Evolutionary conservation across 2,329 filamentous ascomycete genomes (phyloP).

Genomic region (Alternaria ethzedia): DNA sequence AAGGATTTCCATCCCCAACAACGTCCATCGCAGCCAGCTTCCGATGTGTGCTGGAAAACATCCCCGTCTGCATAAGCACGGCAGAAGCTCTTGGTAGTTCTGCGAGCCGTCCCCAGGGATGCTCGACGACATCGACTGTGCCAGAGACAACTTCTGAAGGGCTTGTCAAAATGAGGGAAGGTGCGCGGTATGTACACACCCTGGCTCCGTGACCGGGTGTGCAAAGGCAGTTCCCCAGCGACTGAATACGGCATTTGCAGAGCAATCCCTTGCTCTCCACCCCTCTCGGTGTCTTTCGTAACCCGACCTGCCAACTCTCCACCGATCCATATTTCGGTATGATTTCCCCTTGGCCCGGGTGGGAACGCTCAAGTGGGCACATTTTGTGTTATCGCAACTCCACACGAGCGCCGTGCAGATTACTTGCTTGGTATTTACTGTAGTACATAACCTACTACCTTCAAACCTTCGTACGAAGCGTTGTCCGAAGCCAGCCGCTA

Average conservation of each 20-base stretch:
- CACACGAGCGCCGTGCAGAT: background rate
- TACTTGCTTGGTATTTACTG: background rate
- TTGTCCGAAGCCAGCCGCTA: background rate
- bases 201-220: background rate
- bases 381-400: conserved; percentile 2
- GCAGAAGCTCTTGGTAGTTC: background rate
- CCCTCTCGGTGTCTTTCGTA: conserved; percentile 1
- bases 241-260: background rate
- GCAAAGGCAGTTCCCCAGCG: background rate
- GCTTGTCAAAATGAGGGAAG: background rate
- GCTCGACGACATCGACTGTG: background rate
- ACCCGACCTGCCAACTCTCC: background rate
- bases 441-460: conserved; percentile 8
- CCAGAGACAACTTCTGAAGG: background rate
- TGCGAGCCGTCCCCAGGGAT: background rate
- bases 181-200: background rate
- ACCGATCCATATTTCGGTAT: conserved; percentile 7
- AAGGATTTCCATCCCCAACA: background rate
- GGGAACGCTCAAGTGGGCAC: background rate
- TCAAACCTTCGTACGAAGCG: background rate
- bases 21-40: background rate
- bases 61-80: background rate
- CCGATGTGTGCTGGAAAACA: background rate
- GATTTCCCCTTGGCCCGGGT: conserved; percentile 6
- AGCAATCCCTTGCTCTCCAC: background rate